Conservation (phyloP, 306 rosid genomes). For the Cicer yamashitae region DNA sequence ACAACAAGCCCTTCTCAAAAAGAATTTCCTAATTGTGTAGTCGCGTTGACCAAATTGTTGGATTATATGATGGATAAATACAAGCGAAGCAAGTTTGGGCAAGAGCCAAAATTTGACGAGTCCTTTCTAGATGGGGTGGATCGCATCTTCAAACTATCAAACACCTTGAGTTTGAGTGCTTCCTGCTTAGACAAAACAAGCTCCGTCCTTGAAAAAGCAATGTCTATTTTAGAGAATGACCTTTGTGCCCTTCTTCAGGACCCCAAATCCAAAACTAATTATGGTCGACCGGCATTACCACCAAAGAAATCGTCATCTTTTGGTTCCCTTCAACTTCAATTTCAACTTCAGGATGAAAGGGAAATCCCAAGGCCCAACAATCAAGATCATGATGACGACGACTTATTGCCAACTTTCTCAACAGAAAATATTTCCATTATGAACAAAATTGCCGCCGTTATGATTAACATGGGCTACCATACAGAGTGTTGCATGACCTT, state of each 20-base stretch:
- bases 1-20: neutral
- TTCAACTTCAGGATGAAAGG: conserved; percentile 12
- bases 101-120: conserved; percentile 46
- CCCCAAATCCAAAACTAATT: conserved; percentile 25
- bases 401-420: conserved; percentile 47
- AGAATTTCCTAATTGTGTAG: conserved; percentile 48
- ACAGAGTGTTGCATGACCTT: conserved; percentile 66
- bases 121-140: conserved; percentile 47
- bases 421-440: conserved; percentile 46
- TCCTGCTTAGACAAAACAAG: conserved; percentile 47
- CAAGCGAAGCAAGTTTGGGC: conserved; percentile 50
- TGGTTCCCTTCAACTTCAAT: conserved; percentile 14
- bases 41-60: conserved; percentile 44
- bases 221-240: conserved; percentile 63
- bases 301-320: conserved; percentile 50
- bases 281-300: neutral
- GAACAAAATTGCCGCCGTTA: conserved; percentile 56
- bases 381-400: neutral
- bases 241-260: conserved; percentile 53
- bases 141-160: conserved; percentile 52
- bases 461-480: conserved; percentile 68
- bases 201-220: conserved; percentile 55
- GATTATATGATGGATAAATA: conserved; percentile 51
- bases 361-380: neutral
- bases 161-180: neutral